These are phyloP conservation scores for Lantana camara DNA, from an alignment of 257 asterid genomes.

Conservation along the genomic window DNA sequence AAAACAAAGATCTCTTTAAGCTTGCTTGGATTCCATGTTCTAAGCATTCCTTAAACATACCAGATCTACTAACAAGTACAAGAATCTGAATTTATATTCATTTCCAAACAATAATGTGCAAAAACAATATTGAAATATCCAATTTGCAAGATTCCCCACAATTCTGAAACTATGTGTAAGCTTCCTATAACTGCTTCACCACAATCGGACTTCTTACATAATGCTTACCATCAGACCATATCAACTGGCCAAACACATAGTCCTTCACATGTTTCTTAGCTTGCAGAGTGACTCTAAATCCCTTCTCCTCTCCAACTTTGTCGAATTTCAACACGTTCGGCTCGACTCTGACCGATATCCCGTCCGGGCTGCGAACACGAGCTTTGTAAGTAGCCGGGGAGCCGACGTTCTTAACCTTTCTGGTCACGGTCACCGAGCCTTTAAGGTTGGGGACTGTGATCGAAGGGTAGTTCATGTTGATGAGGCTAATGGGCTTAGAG, in stretches of 20 bases:
- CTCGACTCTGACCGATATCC: conserved; percentile 46
- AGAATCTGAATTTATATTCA: no score
- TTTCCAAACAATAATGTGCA: no score
- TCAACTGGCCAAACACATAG: conserved; percentile 75
- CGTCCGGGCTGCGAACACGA: conserved; percentile 50
- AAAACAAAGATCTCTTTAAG: no score
- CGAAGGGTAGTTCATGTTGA: conserved; percentile 81
- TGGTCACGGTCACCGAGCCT: conserved; percentile 49
- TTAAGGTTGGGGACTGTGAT: conserved; percentile 71
- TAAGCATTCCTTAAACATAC: no score
- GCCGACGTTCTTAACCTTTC: conserved; percentile 83
- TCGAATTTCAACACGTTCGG: conserved; percentile 50
- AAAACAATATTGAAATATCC: no score
- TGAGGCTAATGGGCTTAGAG: conserved; percentile 38
- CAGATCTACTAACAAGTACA: no score
- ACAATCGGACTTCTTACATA: conserved; percentile 84
- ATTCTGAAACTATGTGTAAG: not conserved
- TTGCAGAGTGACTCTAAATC: conserved; percentile 47
- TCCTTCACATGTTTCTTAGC: conserved; percentile 31
- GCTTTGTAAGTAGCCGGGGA: conserved; percentile 62
- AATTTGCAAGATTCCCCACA: conserved; percentile 11
- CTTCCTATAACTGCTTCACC: conserved; percentile 46
- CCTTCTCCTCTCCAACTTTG: conserved; percentile 58
- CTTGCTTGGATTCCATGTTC: no score
- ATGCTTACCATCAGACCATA: conserved; percentile 84